A percentile compares a stretch with the other conserved stretches of the same genome.
phyloP scores from a whole-genome alignment of 768 basidiomycete genomes.

The Exidia glandulosa region DNA sequence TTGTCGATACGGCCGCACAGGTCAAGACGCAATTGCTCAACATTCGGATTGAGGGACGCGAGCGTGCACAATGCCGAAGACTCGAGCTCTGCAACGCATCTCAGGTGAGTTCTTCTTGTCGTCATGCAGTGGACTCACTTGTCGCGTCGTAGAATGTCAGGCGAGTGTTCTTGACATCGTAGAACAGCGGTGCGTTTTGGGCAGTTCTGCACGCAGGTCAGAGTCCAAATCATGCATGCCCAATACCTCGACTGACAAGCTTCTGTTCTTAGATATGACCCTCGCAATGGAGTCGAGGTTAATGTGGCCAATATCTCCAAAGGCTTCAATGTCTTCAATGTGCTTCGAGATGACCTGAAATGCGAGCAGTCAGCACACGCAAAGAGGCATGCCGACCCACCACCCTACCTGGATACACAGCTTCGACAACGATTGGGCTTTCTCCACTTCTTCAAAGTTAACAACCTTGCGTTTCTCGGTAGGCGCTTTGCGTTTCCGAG shows the following conservation, averaged over 20 bases:
- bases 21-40: slow-evolving; percentile 69
- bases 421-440: slow-evolving; percentile 59
- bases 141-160: slow-evolving; percentile 84
- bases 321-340: slow-evolving; percentile 79
- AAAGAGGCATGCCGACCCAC: slow-evolving; percentile 1
- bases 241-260: slow-evolving; percentile 45
- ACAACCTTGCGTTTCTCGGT: slow-evolving; percentile 59
- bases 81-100: slow-evolving; percentile 45
- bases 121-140: slow-evolving; percentile 37
- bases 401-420: slow-evolving; percentile 63
- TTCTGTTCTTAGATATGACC: slow-evolving; percentile 69
- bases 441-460: slow-evolving; percentile 49
- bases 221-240: background rate
- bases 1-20: slow-evolving; percentile 77
- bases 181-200: slow-evolving; percentile 77
- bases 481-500: slow-evolving; percentile 50
- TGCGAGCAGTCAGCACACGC: background rate
- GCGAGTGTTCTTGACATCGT: slow-evolving; percentile 53
- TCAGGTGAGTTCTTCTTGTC: background rate
- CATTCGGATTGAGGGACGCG: slow-evolving; percentile 71
- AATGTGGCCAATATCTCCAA: slow-evolving; percentile 77
- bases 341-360: slow-evolving; percentile 76
- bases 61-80: slow-evolving; percentile 60
- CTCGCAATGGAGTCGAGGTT: slow-evolving; percentile 81
- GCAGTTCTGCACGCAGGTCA: slow-evolving; percentile 42